phyloP scores from a whole-genome alignment of 495 filamentous ascomycete species.

The Amphirosellinia nigrospora region DNA sequence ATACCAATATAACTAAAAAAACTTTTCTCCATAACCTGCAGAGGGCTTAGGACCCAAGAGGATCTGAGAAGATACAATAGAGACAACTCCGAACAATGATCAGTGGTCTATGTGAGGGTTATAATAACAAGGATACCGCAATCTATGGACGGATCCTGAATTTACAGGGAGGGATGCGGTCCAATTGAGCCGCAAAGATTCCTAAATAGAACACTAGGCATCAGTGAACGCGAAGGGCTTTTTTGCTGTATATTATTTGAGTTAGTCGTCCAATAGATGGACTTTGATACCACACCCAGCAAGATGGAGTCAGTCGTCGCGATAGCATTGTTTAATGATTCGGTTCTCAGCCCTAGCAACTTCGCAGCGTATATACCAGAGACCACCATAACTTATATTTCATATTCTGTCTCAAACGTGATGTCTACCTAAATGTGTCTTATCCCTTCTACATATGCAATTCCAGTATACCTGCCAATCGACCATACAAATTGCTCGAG shows the following conservation, averaged over 20 bases:
- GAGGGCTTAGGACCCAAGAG: slow-evolving; percentile 32
- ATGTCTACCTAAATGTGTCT: neutral
- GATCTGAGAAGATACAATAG: slow-evolving; percentile 14
- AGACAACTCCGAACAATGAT: slow-evolving; percentile 22
- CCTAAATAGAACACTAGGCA: slow-evolving; percentile 35
- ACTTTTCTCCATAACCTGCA: slow-evolving; percentile 34
- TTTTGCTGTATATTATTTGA: slow-evolving; percentile 47
- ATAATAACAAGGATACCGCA: slow-evolving; percentile 23
- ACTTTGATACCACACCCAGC: slow-evolving; percentile 23
- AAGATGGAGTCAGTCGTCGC: slow-evolving; percentile 10
- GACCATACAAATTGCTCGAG: neutral
- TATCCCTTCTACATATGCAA: neutral
- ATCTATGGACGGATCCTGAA: slow-evolving; percentile 20
- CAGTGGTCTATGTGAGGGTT: slow-evolving; percentile 26
- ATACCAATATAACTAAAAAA: slow-evolving; percentile 32
- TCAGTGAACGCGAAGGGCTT: slow-evolving; percentile 34
- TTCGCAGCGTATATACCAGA: neutral
- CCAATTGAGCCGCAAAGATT: slow-evolving; percentile 32
- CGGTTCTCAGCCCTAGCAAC: neutral
- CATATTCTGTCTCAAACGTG: neutral
- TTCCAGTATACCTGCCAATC: neutral
- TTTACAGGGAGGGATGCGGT: slow-evolving; percentile 28
- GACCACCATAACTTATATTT: neutral
- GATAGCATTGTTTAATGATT: slow-evolving; percentile 27
- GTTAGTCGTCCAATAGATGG: slow-evolving; percentile 41